Evolutionary conservation across 2,329 filamentous ascomycete genomes (phyloP).

Genomic region (Pseudocercospora macadamiae): DNA sequence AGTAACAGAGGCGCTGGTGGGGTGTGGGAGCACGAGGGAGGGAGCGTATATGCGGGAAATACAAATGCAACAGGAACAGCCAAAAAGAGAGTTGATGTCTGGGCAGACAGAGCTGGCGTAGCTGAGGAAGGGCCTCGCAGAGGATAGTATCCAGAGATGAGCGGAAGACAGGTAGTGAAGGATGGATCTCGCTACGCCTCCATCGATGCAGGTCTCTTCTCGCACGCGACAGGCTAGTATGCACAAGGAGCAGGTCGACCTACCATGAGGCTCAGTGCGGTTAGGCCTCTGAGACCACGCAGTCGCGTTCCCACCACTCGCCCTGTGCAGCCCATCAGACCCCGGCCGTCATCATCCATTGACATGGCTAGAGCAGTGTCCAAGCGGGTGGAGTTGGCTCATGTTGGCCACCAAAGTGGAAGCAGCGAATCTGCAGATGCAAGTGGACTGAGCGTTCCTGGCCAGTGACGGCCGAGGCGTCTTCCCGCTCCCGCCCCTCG

Average conservation of each 20-base stretch:
- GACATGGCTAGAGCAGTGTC: background rate
- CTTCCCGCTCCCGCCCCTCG: too few relatives aligned
- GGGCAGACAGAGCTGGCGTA: constrained; percentile 14
- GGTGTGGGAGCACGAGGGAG: constrained; percentile 4
- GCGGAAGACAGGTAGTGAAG: constrained; percentile 11
- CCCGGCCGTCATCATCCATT: background rate
- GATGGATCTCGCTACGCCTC: background rate
- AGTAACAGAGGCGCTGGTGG: constrained; percentile 1
- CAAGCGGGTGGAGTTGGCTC: background rate
- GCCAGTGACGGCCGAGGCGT: too few relatives aligned
- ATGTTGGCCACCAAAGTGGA: constrained; percentile 10
- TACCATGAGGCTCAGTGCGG: constrained; percentile 16
- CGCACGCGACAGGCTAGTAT: constrained; percentile 21
- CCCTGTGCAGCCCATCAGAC: background rate
- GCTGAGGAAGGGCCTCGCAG: constrained; percentile 15
- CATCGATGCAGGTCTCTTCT: constrained; percentile 10
- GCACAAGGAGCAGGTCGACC: constrained; percentile 8
- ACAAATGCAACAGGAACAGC: background rate
- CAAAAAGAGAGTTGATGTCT: constrained; percentile 12
- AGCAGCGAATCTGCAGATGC: constrained; percentile 9
- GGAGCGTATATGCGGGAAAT: constrained; percentile 1
- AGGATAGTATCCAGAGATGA: constrained; percentile 5
- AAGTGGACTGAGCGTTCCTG: constrained; percentile 7
- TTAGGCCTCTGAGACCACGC: constrained; percentile 17
- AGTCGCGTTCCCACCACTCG: constrained; percentile 6